A percentile compares a stretch with the other conserved stretches of the same genome.
Evolutionary conservation across 495 filamentous ascomycete genomes (phyloP).

Genomic region (Penicillium tannophilum): DNA sequence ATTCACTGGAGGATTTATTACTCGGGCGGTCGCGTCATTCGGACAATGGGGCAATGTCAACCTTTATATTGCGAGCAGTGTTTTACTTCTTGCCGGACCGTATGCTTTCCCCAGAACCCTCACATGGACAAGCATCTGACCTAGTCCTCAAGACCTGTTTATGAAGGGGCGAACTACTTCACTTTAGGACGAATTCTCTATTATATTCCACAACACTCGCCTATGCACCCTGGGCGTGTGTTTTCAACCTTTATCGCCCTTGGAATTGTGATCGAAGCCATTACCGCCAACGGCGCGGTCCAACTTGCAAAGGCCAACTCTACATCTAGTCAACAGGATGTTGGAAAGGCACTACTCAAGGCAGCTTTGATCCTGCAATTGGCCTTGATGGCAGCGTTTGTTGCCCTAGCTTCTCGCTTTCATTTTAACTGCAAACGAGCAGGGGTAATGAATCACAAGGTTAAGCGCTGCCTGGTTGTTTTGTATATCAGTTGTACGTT

Average conservation of each 20-base stretch:
- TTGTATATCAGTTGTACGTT: constrained; percentile 64
- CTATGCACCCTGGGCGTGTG: constrained; percentile 76
- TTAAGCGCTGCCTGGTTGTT: constrained; percentile 59
- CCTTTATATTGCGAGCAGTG: constrained; percentile 61
- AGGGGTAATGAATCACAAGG: constrained; percentile 54
- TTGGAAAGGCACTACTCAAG: constrained; percentile 64
- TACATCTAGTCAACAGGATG: constrained; percentile 44
- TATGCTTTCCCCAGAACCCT: constrained; percentile 39
- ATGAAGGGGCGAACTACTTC: constrained; percentile 75
- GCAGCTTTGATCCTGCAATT: constrained; percentile 69
- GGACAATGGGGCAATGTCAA: constrained; percentile 58
- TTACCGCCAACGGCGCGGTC: constrained; percentile 71
- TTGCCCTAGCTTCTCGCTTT: constrained; percentile 59
- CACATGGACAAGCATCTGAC: neutral
- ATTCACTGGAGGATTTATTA: constrained; percentile 60
- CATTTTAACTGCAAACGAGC: constrained; percentile 58
- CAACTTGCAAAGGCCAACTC: constrained; percentile 53
- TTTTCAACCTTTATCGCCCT: constrained; percentile 73
- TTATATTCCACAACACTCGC: constrained; percentile 76
- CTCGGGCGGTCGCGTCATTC: constrained; percentile 57
- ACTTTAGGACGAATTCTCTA: constrained; percentile 75
- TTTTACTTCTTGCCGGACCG: constrained; percentile 66
- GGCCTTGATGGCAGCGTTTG: constrained; percentile 61
- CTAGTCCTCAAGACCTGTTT: constrained; percentile 57
- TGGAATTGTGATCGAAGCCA: constrained; percentile 60